Evolutionary conservation across 208 protist species (phyloP).

Genomic region (Trypanosoma boissoni): DNA sequence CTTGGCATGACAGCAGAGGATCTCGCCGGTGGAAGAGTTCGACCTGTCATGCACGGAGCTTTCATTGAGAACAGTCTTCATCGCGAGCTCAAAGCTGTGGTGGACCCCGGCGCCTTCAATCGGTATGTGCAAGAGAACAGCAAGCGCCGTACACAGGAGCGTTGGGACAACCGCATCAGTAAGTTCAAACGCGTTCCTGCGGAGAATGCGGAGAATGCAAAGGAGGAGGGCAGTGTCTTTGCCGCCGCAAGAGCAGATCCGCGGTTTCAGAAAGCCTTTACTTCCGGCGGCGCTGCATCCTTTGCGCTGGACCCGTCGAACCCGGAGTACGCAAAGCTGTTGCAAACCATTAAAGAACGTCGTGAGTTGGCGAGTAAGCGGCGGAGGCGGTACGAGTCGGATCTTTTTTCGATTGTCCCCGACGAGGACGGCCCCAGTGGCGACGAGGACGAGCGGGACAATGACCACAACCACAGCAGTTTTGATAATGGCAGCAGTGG

Average conservation of each 20-base stretch:
- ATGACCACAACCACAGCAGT: neutral
- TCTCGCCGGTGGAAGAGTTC: conserved; percentile 91
- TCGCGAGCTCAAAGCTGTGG: conserved; percentile 78
- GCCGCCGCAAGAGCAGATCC: conserved; percentile 59
- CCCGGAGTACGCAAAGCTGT: conserved; percentile 80
- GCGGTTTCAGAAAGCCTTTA: conserved; percentile 71
- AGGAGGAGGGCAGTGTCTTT: conserved; percentile 20
- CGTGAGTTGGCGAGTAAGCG: conserved; percentile 59
- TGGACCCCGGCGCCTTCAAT: conserved; percentile 92
- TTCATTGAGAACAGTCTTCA: conserved; percentile 95
- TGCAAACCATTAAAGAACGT: conserved; percentile 78
- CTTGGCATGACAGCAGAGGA: conserved; percentile 83
- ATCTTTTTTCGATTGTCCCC: conserved; percentile 76
- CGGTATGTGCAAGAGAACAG: conserved; percentile 55
- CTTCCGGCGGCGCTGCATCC: conserved; percentile 32
- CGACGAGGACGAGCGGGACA: neutral
- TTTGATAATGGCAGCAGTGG: neutral
- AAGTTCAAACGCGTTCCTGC: conserved; percentile 56
- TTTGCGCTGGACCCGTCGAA: conserved; percentile 76
- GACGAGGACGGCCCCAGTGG: conserved; percentile 30
- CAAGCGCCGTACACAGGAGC: conserved; percentile 51
- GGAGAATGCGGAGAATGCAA: conserved; percentile 7
- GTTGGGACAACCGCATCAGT: conserved; percentile 82
- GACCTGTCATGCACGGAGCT: conserved; percentile 97
- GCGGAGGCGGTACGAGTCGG: conserved; percentile 65